phyloP scores from a whole-genome alignment of 208 protist species.

The Angomonas ambiguus region DNA sequence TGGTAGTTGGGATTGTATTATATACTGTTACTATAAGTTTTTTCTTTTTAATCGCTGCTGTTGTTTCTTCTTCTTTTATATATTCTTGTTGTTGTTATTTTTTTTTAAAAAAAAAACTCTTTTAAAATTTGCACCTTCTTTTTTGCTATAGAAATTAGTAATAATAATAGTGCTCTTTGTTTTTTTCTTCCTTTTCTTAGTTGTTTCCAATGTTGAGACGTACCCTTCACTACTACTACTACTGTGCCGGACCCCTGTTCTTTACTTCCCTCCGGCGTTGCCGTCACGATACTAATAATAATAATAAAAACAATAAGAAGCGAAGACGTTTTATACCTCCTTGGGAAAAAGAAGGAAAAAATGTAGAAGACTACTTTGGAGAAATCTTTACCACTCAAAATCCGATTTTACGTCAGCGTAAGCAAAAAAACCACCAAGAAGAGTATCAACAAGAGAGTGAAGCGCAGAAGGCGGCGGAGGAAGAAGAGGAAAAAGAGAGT shows the following conservation, averaged over 20 bases:
- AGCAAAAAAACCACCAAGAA: too few relatives aligned
- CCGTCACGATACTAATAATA: neutral
- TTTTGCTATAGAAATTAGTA: neutral
- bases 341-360: conserved; percentile 80
- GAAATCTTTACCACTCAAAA: conserved; percentile 66
- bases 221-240: too few relatives aligned
- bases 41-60: too few relatives aligned
- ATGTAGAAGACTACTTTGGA: conserved; percentile 73
- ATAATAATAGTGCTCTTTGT: neutral
- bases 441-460: conserved; percentile 29
- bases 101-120: neutral
- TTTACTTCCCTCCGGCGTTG: neutral
- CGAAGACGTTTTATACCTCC: conserved; percentile 76
- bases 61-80: conserved; percentile 4
- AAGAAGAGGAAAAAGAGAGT: conserved; percentile 36
- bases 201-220: too few relatives aligned
- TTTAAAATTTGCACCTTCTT: neutral
- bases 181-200: neutral
- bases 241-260: neutral
- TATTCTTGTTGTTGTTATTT: neutral
- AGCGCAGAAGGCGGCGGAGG: conserved; percentile 22
- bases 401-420: conserved; percentile 46
- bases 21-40: conserved; percentile 7
- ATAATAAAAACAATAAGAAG: conserved; percentile 2
- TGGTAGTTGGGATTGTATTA: neutral